A percentile compares a stretch with the other conserved stretches of the same genome.
Evolutionary conservation across 345 rosid genomes (phyloP).

Genomic region (Raphanus raphanistrum): DNA sequence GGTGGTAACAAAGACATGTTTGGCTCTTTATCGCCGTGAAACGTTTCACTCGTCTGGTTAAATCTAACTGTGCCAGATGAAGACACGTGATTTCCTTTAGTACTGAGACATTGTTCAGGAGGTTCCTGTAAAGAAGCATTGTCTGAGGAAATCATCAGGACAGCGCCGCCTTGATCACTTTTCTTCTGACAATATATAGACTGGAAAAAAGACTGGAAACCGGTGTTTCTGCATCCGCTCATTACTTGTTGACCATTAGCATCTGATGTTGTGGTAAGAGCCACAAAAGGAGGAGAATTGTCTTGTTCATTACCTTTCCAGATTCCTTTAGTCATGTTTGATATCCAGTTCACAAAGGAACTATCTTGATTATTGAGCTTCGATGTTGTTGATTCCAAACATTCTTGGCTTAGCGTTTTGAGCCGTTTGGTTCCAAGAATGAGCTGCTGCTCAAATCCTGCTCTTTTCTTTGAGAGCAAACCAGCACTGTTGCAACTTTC

Average conservation of each 20-base stretch:
- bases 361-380: constrained; percentile 61
- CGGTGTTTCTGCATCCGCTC: constrained; percentile 42
- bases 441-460: constrained; percentile 56
- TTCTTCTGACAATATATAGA: constrained; percentile 62
- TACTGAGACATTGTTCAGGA: constrained; percentile 37
- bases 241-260: constrained; percentile 30
- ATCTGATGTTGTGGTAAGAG: constrained; percentile 35
- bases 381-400: constrained; percentile 57
- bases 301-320: constrained; percentile 48
- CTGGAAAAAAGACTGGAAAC: constrained; percentile 79
- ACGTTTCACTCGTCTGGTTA: constrained; percentile 30
- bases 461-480: constrained; percentile 46
- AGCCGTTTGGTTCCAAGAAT: constrained; percentile 59
- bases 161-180: constrained; percentile 33
- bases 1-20: constrained; percentile 42
- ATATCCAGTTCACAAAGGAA: constrained; percentile 91
- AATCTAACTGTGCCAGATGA: constrained; percentile 35
- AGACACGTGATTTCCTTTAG: constrained; percentile 43
- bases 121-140: constrained; percentile 46
- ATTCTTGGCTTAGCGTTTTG: constrained; percentile 49
- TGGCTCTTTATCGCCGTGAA: constrained; percentile 33
- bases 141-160: constrained; percentile 20
- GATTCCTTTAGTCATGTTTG: constrained; percentile 75
- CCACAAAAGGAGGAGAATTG: constrained; percentile 44
- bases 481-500: constrained; percentile 80